A percentile compares a stretch with the other conserved stretches of the same genome.
These are phyloP conservation scores for Albizia julibrissin DNA, from an alignment of 306 rosid species.

Conservation along the genomic window DNA sequence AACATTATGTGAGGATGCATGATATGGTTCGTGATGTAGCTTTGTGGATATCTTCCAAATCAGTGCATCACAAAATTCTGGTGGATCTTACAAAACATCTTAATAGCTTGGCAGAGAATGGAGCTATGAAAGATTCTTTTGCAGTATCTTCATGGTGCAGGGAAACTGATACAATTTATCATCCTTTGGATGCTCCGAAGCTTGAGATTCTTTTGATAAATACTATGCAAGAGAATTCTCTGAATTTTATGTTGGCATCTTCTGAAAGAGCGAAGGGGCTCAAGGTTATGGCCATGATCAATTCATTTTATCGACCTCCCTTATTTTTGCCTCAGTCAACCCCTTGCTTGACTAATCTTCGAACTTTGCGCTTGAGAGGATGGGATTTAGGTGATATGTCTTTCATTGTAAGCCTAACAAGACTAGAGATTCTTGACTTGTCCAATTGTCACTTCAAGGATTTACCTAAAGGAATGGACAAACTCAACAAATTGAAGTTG, in stretches of 20 bases:
- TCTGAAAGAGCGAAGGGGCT: background rate
- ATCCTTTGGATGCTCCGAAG: background rate
- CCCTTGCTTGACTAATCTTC: constrained; percentile 15
- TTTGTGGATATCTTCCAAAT: constrained; percentile 5
- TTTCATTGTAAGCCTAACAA: background rate
- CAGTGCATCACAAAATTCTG: background rate
- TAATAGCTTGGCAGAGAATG: background rate
- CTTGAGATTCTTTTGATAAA: background rate
- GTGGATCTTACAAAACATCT: background rate
- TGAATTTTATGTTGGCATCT: background rate
- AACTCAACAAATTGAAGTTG: background rate
- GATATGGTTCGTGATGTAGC: constrained; percentile 19
- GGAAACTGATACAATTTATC: background rate
- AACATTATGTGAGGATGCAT: constrained; percentile 1
- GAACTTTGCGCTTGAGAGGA: background rate
- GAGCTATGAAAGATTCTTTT: background rate
- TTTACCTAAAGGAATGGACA: background rate
- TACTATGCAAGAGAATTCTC: background rate
- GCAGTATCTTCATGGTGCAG: background rate
- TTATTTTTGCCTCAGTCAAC: constrained; percentile 11
- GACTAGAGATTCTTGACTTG: constrained; percentile 14
- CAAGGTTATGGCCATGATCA: constrained; percentile 18
- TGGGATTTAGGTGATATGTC: constrained; percentile 19
- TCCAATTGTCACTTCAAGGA: background rate
- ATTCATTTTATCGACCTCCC: background rate